Evolutionary conservation across 2,329 filamentous ascomycete species (phyloP).

Genomic region (Hypoxylon sp.): DNA sequence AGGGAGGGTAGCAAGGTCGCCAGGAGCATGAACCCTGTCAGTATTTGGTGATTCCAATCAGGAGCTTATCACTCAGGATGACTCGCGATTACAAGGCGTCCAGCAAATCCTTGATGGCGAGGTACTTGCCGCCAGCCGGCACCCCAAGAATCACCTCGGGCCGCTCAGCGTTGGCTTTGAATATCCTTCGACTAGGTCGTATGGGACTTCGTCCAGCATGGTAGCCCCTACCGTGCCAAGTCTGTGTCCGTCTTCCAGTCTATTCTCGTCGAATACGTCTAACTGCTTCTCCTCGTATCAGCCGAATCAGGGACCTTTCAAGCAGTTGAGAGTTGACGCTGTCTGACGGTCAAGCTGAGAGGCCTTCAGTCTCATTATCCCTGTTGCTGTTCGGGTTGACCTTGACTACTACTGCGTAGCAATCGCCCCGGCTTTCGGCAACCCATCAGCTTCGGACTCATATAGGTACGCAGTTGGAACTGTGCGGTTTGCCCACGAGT

Average conservation of each 20-base stretch:
- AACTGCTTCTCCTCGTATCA: conserved; percentile 56
- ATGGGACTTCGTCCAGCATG: conserved; percentile 63
- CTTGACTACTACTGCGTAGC: conserved; percentile 60
- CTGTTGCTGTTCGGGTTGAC: conserved; percentile 58
- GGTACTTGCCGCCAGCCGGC: conserved; percentile 59
- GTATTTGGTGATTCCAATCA: background rate
- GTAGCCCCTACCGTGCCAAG: conserved; percentile 62
- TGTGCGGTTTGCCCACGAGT: conserved; percentile 67
- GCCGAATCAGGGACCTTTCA: conserved; percentile 58
- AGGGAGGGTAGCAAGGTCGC: conserved; percentile 60
- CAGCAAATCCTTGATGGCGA: conserved; percentile 61
- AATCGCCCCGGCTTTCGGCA: conserved; percentile 63
- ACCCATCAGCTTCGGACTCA: conserved; percentile 58
- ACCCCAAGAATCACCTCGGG: conserved; percentile 57
- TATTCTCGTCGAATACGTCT: no score
- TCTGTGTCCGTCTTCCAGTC: no score
- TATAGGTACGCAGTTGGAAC: conserved; percentile 60
- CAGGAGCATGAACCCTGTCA: conserved; percentile 14
- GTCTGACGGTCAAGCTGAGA: conserved; percentile 59
- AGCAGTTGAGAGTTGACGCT: conserved; percentile 53
- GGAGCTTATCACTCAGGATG: background rate
- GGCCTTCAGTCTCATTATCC: conserved; percentile 55
- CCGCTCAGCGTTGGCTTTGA: conserved; percentile 55
- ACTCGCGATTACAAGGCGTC: conserved; percentile 59
- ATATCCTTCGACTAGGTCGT: conserved; percentile 63